These are phyloP conservation scores for Cucurbita maxima DNA, from an alignment of 306 rosid genomes.

Conservation along the genomic window DNA sequence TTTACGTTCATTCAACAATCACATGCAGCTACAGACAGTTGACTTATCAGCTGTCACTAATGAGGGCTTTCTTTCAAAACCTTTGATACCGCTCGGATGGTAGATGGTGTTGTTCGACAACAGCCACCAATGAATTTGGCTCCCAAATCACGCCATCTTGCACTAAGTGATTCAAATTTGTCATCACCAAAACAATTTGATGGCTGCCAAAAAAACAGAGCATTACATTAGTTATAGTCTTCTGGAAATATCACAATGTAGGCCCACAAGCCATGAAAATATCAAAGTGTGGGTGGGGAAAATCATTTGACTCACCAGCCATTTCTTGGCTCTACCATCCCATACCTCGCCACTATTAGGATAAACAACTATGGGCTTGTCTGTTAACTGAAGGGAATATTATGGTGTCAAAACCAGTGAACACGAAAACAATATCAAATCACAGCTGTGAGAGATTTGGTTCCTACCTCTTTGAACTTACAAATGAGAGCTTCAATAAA, in stretches of 20 bases:
- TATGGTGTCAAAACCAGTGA: neutral
- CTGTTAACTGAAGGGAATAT: constrained; percentile 43
- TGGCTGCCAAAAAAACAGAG: constrained; percentile 46
- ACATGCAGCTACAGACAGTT: neutral
- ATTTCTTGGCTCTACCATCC: constrained; percentile 76
- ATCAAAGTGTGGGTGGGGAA: neutral
- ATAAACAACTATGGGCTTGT: constrained; percentile 58
- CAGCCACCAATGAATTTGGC: constrained; percentile 80
- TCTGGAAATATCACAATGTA: neutral
- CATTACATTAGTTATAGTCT: neutral
- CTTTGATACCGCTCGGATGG: constrained; percentile 1
- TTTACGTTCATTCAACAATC: neutral
- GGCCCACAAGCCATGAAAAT: neutral
- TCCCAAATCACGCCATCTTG: constrained; percentile 63
- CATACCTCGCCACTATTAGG: constrained; percentile 85
- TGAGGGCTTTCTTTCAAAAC: neutral
- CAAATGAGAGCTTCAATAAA: constrained; percentile 46
- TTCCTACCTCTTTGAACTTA: constrained; percentile 52
- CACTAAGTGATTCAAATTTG: constrained; percentile 39
- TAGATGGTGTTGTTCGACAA: constrained; percentile 76
- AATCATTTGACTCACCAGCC: constrained; percentile 51
- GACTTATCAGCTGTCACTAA: neutral
- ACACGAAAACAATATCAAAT: neutral
- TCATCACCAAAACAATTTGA: constrained; percentile 48
- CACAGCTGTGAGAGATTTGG: neutral